Conservation (phyloP, 495 filamentous ascomycete genomes). For the Friedmanniomyces simplex region DNA sequence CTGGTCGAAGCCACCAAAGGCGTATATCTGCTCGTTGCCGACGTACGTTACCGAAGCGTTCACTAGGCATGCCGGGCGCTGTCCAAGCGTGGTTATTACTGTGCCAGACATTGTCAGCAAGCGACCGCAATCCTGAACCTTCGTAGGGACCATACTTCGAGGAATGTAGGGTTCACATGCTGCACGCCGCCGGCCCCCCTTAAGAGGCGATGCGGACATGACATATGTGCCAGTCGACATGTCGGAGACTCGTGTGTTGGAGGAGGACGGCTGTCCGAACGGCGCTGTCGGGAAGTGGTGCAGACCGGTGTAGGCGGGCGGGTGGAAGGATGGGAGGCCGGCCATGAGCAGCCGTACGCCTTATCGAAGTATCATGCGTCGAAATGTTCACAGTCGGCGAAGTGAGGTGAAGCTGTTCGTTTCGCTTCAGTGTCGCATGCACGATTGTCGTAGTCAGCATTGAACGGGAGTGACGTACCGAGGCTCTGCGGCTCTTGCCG, state of each 20-base stretch:
- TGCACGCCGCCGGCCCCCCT: conserved; percentile 48
- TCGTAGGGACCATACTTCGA: background rate
- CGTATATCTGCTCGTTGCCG: conserved; percentile 90
- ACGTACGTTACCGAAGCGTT: conserved; percentile 98
- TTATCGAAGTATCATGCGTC: background rate
- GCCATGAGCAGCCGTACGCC: background rate
- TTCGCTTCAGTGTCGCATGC: background rate
- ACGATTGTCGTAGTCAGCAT: too few species aligned
- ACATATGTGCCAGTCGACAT: conserved; percentile 71
- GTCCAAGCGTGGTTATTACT: conserved; percentile 62
- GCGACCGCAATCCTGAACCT: background rate
- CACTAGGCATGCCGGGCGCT: conserved; percentile 85
- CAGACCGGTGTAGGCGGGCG: conserved; percentile 23
- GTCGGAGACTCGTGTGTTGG: conserved; percentile 29
- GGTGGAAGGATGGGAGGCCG: conserved; percentile 1
- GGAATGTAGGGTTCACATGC: conserved; percentile 62
- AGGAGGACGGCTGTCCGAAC: too few species aligned
- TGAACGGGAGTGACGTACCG: background rate
- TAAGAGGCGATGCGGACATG: conserved; percentile 66
- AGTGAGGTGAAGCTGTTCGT: background rate
- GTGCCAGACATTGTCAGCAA: conserved; percentile 25
- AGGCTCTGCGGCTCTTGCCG: background rate
- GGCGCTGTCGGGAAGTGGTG: conserved; percentile 16
- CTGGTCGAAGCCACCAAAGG: conserved; percentile 98
- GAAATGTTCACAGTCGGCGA: background rate